Evolutionary conservation across 805 yeast species (phyloP).

Genomic region (Wickerhamiella sorbophila): DNA sequence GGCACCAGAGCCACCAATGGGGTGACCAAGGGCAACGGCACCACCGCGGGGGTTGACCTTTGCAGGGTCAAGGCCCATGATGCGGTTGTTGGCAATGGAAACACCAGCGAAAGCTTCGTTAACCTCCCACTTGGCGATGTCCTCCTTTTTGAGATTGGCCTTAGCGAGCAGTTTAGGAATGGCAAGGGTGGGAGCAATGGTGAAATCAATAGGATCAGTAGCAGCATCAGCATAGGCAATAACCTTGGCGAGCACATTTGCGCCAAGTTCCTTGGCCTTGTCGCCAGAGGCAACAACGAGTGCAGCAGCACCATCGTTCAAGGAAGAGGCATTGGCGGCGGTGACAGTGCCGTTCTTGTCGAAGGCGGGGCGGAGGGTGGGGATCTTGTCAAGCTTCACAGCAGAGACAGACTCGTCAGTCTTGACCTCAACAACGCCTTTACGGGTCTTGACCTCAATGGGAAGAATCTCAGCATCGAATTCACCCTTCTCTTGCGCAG

Average conservation of each 20-base stretch:
- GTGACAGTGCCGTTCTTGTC: slow-evolving; percentile 90
- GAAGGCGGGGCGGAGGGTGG: slow-evolving; percentile 76
- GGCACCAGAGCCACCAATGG: slow-evolving; percentile 89
- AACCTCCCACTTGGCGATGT: slow-evolving; percentile 75
- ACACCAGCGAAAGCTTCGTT: slow-evolving; percentile 97
- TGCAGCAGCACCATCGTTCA: slow-evolving; percentile 95
- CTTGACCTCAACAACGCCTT: slow-evolving; percentile 57
- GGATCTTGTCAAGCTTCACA: slow-evolving; percentile 56
- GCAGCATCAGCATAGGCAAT: slow-evolving; percentile 96
- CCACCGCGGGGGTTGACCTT: slow-evolving; percentile 85
- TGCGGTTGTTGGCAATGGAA: slow-evolving; percentile 68
- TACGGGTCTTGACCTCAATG: slow-evolving; percentile 47
- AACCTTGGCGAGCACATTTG: slow-evolving; percentile 60
- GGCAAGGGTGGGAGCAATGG: slow-evolving; percentile 87
- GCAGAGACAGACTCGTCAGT: slow-evolving; percentile 67
- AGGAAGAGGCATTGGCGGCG: slow-evolving; percentile 86
- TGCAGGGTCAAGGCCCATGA: slow-evolving; percentile 44
- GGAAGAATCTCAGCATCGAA: slow-evolving; percentile 71
- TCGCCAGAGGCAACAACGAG: slow-evolving; percentile 67
- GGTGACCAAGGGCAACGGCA: slow-evolving; percentile 89
- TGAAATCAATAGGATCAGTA: slow-evolving; percentile 78
- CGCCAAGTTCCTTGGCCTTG: slow-evolving; percentile 59
- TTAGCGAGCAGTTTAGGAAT: slow-evolving; percentile 83
- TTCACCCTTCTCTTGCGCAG: slow-evolving; percentile 58
- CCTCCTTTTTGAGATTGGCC: slow-evolving; percentile 47